Conservation (phyloP, 2,329 filamentous ascomycete genomes). For the Teratosphaeria destructans region DNA sequence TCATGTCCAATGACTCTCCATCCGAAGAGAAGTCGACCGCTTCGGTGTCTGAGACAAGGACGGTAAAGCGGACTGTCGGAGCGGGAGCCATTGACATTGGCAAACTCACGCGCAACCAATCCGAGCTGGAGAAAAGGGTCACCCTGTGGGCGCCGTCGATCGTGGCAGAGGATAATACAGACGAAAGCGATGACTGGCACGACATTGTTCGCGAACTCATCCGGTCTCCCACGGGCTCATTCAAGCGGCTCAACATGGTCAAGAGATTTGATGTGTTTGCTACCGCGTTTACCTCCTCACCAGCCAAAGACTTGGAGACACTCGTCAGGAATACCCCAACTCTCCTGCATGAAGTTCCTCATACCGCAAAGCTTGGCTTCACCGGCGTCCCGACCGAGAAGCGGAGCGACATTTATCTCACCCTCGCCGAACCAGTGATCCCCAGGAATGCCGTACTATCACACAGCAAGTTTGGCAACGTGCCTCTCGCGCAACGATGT, state of each 20-base stretch:
- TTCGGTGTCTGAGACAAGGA: conserved; percentile 32
- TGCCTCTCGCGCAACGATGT: conserved; percentile 52
- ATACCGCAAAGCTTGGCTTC: conserved; percentile 85
- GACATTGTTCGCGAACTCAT: conserved; percentile 63
- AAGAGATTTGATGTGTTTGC: conserved; percentile 73
- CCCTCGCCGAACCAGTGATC: conserved; percentile 67
- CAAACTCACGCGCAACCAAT: conserved; percentile 16
- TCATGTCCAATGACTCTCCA: conserved; percentile 8
- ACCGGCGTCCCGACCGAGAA: conserved; percentile 80
- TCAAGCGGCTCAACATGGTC: conserved; percentile 38
- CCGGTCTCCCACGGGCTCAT: conserved; percentile 61
- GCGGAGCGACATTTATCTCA: conserved; percentile 91
- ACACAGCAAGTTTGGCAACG: conserved; percentile 69
- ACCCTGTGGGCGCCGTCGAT: conserved; percentile 62
- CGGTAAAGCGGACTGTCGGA: conserved; percentile 59
- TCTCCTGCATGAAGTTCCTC: conserved; percentile 66
- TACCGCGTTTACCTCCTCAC: conserved; percentile 60
- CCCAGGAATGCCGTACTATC: conserved; percentile 54
- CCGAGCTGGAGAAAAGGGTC: conserved; percentile 31
- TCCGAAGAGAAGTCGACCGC: not conserved
- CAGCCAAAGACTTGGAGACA: conserved; percentile 53
- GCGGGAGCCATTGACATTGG: conserved; percentile 71
- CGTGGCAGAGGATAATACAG: conserved; percentile 44
- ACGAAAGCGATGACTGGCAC: conserved; percentile 58
- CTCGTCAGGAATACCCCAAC: conserved; percentile 84